Base-by-base conservation (phyloP, 257 asterid genomes). In the Solanum etuberosum region DNA sequence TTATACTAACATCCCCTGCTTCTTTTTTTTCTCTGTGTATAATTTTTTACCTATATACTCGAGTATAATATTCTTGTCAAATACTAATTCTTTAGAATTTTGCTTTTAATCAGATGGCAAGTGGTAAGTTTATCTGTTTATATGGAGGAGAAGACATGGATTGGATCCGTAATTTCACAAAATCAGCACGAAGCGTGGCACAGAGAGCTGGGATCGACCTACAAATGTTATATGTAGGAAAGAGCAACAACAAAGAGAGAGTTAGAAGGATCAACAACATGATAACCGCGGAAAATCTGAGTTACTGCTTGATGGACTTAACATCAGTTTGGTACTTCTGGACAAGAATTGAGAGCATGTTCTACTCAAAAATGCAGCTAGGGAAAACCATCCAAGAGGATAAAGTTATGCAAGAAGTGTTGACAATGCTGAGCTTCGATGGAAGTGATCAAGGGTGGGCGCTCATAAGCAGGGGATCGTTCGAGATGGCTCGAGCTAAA, bases 371-470 rank as follows among this genome's bases (percentile, higher is more conserved):
- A 91, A 80, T 91, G 71, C 93, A 91, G 18, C 94, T 90, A 0
- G 94, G 96, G 2, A 91, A 91, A 15, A 93, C 85, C 7, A 57
- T 89, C 12, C 86, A 86, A 38, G 91, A 91, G 5, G 98, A 95
- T 32, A 90, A 88, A 46, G 92, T 94, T 61, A 91, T 93, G 83
- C 91, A 89, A 18, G 98, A 94, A 86, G 95, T 93, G 29, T 71
- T 93, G 61, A 92, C 96, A 18, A 77, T 95, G 89, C 95, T 95
- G 57, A 90, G 95, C 27, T 93, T 89, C 27, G 94, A 90, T 3
- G 94, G 92, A 2, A 91, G 90, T 63, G 95, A 95, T 37, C 88
- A 93, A 70, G 97, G 98, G 1, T 96, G 99, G 99, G 99, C 98
- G 1, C 83, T 96, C 8, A 88, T 95, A 10, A 90, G 98, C 86